Base-by-base conservation (phyloP, 768 basidiomycete species). In the Pulveroboletus sp. region DNA sequence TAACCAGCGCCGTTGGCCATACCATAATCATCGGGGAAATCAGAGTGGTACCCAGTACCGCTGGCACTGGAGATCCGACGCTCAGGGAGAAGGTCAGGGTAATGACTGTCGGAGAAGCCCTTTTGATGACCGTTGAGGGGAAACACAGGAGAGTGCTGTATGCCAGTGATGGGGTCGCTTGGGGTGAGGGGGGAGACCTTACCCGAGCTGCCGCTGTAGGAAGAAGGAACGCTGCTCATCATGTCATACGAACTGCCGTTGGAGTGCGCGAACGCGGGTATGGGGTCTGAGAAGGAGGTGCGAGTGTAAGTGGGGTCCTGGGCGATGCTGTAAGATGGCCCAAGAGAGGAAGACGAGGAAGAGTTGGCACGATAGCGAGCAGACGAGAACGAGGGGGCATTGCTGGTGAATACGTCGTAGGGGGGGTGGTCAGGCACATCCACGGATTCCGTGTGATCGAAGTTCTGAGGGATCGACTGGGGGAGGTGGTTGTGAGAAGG, bases 171-270 rank as follows among this genome's bases (percentile, higher is more conserved):
- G 38, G 80, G 71, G 65, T 88, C 86, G 58, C 68, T 82, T 31
- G 86, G 85, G 11, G 85, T 85, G 39, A 87, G 73, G 0, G 88
- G 85, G 17, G 88, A 88, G 43, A 82, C 83, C 67, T 87, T 89
- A 54, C 85, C 86, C 51, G 80, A 83, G 71, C 75, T 77, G 39
- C 64, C 57, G 11, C 64, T 68, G 69, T 82, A 80, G 14, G 82
- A 83, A 3, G 83, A 82, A 21, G 82, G 73, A 18, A 84, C 70
- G 55, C 78, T 79, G 65, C 72, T 71, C 64, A 83, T 81, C 59
- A 85, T 76, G 64, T 85, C 84, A 68, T 85, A 88, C 10, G 81
- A 74, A 63, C 74, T 73, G 47, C 72, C 63, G 57, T 72, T 78
- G 9, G 79, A 71, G 39, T 73, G 69, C 31, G 73, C 73, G 68